phyloP scores from a whole-genome alignment of 2,329 filamentous ascomycete species.

The Aspergillus piperis region DNA sequence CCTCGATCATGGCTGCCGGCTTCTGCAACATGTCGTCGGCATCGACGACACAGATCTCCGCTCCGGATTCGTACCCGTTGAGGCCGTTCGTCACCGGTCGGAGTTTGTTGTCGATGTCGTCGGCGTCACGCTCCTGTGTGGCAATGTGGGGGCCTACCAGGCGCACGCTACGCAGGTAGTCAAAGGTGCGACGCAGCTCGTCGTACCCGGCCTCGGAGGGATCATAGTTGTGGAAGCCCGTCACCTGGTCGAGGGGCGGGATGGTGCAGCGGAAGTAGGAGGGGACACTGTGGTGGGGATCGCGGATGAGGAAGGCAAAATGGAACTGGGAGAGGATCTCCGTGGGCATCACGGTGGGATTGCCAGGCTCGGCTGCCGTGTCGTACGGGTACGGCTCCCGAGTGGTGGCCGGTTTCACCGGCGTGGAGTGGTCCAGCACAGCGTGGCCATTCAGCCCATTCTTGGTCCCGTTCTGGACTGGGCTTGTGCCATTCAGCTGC shows the following conservation, averaged over 20 bases:
- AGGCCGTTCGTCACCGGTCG: slow-evolving; percentile 21
- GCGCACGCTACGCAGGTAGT: slow-evolving; percentile 71
- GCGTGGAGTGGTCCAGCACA: background rate
- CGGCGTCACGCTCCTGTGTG: slow-evolving; percentile 37
- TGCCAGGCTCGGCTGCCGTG: slow-evolving; percentile 64
- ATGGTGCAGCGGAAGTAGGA: slow-evolving; percentile 94
- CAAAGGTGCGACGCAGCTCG: slow-evolving; percentile 83
- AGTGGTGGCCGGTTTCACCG: background rate
- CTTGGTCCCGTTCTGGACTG: slow-evolving; percentile 20
- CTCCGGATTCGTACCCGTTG: slow-evolving; percentile 26
- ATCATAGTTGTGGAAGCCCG: slow-evolving; percentile 84
- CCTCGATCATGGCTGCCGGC: slow-evolving; percentile 71
- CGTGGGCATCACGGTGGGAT: slow-evolving; percentile 81
- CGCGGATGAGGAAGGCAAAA: slow-evolving; percentile 94
- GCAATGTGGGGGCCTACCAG: slow-evolving; percentile 70
- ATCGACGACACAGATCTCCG: slow-evolving; percentile 82
- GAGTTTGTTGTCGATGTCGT: slow-evolving; percentile 32
- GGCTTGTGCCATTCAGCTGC: slow-evolving; percentile 20
- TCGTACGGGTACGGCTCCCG: slow-evolving; percentile 57
- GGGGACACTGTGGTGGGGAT: slow-evolving; percentile 87
- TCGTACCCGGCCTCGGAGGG: slow-evolving; percentile 86
- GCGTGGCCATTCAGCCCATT: slow-evolving; percentile 11
- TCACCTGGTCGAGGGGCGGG: slow-evolving; percentile 77
- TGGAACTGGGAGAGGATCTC: slow-evolving; percentile 78
- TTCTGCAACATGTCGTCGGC: slow-evolving; percentile 91